Percentiles rank a stretch among this genome's conserved stretches.
These are phyloP conservation scores for Jamesozyma hellenica DNA, from an alignment of 805 yeast genomes.

Conservation along the genomic window DNA sequence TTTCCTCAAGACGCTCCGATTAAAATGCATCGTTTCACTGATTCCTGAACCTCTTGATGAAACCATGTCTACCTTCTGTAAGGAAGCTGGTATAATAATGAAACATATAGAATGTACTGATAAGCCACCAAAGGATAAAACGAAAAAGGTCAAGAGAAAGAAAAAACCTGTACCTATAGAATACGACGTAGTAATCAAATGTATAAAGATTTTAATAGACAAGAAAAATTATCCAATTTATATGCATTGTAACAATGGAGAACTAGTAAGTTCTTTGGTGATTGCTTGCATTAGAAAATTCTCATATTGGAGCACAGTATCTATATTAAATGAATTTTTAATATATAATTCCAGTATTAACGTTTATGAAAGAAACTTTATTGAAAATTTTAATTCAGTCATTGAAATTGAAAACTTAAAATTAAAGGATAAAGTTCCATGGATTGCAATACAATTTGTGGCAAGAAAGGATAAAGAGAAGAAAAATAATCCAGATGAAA, in stretches of 20 bases:
- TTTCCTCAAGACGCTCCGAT: slow-evolving; percentile 52
- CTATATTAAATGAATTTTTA: slow-evolving; percentile 78
- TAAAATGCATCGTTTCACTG: slow-evolving; percentile 66
- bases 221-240: slow-evolving; percentile 58
- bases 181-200: slow-evolving; percentile 46
- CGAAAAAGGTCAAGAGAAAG: slow-evolving; percentile 54
- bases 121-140: slow-evolving; percentile 10
- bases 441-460: slow-evolving; percentile 25
- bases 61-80: slow-evolving; percentile 42
- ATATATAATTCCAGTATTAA: slow-evolving; percentile 69
- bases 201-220: slow-evolving; percentile 54
- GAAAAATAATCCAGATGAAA: slow-evolving; percentile 6
- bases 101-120: slow-evolving; percentile 40
- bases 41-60: slow-evolving; percentile 63
- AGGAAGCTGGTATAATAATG: slow-evolving; percentile 42
- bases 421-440: slow-evolving; percentile 24
- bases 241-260: slow-evolving; percentile 83
- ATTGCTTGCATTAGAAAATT: slow-evolving; percentile 79
- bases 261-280: slow-evolving; percentile 72
- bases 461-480: slow-evolving; percentile 3
- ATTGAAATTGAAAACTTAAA: slow-evolving; percentile 39
- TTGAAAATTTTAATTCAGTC: slow-evolving; percentile 66
- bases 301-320: slow-evolving; percentile 80
- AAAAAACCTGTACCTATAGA: slow-evolving; percentile 77
- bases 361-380: slow-evolving; percentile 72